Evolutionary conservation across 2,329 filamentous ascomycete genomes (phyloP).

Genomic region (Salinomyces thailandicus): DNA sequence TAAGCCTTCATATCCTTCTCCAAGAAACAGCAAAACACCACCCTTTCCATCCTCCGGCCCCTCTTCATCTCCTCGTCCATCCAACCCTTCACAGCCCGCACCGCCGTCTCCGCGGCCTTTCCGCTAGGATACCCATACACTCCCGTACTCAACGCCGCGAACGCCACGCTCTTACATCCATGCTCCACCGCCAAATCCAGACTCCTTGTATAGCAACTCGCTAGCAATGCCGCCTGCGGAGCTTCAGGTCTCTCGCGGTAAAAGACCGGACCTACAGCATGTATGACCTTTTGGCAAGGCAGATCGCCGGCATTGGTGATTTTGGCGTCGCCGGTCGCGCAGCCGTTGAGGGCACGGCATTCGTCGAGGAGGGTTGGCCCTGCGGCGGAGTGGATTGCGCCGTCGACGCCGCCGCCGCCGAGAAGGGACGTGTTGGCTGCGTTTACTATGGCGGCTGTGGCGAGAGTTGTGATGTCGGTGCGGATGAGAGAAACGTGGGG

Average conservation of each 20-base stretch:
- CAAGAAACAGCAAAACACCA: conserved; percentile 80
- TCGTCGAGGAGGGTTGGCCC: conserved; percentile 58
- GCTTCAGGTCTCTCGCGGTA: conserved; percentile 43
- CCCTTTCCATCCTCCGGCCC: conserved; percentile 49
- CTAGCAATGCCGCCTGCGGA: conserved; percentile 37
- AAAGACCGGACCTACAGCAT: conserved; percentile 71
- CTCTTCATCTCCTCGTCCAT: conserved; percentile 33
- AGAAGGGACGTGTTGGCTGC: conserved; percentile 71
- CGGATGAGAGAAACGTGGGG: conserved; percentile 58
- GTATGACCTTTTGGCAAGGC: conserved; percentile 70
- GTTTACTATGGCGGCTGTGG: conserved; percentile 79
- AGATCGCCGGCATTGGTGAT: conserved; percentile 70
- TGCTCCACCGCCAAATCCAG: conserved; percentile 61
- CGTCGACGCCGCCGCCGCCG: conserved; percentile 76
- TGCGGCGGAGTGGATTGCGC: conserved; percentile 71
- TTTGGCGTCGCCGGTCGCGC: conserved; percentile 67
- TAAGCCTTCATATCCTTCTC: conserved; percentile 69
- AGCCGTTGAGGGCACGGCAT: conserved; percentile 62
- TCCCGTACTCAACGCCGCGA: conserved; percentile 77
- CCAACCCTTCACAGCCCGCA: conserved; percentile 49
- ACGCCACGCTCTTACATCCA: conserved; percentile 62
- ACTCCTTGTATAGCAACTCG: conserved; percentile 58
- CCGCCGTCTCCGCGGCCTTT: conserved; percentile 62
- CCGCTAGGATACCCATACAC: conserved; percentile 75
- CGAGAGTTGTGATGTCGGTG: conserved; percentile 71